Conservation (phyloP, 139 green algal species). For the Chlorella sorokiniana region DNA sequence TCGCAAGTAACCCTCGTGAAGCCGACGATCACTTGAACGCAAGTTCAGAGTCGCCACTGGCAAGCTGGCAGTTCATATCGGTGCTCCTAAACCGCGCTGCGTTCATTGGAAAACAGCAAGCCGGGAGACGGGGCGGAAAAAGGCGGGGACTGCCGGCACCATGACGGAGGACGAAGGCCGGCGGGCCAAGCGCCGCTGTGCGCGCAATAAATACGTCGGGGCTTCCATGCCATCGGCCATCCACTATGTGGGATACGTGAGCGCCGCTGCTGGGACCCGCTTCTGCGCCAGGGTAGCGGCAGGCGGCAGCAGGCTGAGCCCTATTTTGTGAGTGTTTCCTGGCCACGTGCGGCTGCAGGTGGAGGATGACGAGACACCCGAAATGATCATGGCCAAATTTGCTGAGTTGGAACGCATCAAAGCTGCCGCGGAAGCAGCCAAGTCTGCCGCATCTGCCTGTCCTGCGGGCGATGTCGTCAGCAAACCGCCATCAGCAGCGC, state of each 20-base stretch:
- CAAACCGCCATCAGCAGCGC: constrained; percentile 13
- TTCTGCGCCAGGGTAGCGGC: background rate
- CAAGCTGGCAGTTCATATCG: too few species aligned
- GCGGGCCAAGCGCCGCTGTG: constrained; percentile 49
- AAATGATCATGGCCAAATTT: constrained; percentile 97
- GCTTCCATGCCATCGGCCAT: constrained; percentile 66
- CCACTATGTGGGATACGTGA: constrained; percentile 92
- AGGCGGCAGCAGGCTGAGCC: background rate
- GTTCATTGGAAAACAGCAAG: too few species aligned
- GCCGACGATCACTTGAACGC: background rate
- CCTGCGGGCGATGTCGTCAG: too few species aligned
- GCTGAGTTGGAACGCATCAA: constrained; percentile 83
- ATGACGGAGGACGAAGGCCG: background rate
- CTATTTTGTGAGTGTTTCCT: too few species aligned
- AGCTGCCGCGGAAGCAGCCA: background rate
- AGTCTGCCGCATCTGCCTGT: background rate
- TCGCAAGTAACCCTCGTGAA: too few species aligned
- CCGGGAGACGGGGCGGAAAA: too few species aligned
- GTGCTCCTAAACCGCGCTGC: too few species aligned
- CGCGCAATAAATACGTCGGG: background rate
- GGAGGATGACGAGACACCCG: constrained; percentile 93
- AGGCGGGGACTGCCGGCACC: too few species aligned
- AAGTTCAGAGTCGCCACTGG: too few species aligned
- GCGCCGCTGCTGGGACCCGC: background rate
- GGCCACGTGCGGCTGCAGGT: constrained; percentile 36